These are phyloP conservation scores for Leucocoprinus birnbaumii DNA, from an alignment of 768 basidiomycete genomes.

Conservation along the genomic window DNA sequence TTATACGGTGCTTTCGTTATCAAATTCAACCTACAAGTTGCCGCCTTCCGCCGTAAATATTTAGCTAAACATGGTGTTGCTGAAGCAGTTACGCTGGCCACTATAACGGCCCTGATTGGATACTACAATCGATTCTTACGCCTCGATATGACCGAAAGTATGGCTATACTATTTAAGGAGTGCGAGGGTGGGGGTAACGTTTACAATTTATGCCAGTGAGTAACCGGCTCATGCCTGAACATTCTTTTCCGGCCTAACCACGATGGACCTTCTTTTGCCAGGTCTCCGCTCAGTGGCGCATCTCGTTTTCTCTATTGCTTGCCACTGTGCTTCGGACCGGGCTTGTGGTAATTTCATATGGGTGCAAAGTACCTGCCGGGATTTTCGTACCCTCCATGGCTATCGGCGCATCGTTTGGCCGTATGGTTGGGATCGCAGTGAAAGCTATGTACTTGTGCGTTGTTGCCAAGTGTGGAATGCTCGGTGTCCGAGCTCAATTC, in stretches of 20 bases:
- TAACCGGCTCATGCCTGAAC: slow-evolving; percentile 12
- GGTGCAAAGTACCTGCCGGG: slow-evolving; percentile 94
- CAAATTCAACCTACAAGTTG: slow-evolving; percentile 94
- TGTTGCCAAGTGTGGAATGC: neutral
- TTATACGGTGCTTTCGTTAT: slow-evolving; percentile 96
- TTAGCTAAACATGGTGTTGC: slow-evolving; percentile 79
- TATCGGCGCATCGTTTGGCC: slow-evolving; percentile 93
- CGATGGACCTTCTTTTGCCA: slow-evolving; percentile 25
- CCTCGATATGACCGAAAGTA: slow-evolving; percentile 96
- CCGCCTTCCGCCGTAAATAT: slow-evolving; percentile 91
- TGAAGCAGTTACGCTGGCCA: slow-evolving; percentile 86
- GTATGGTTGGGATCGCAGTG: slow-evolving; percentile 96
- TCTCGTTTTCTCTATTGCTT: slow-evolving; percentile 88
- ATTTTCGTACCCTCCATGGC: slow-evolving; percentile 99
- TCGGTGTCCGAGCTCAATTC: slow-evolving; percentile 3
- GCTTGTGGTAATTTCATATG: slow-evolving; percentile 90
- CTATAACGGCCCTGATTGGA: slow-evolving; percentile 86
- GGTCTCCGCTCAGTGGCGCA: slow-evolving; percentile 90
- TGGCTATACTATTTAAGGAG: slow-evolving; percentile 93
- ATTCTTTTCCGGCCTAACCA: neutral
- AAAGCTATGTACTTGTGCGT: slow-evolving; percentile 85
- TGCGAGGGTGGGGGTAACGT: slow-evolving; percentile 94
- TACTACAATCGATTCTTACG: slow-evolving; percentile 94
- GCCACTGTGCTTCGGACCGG: slow-evolving; percentile 88
- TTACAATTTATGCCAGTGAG: slow-evolving; percentile 90